These are phyloP conservation scores for Penicillium digitatum DNA, from an alignment of 2,329 filamentous ascomycete species.

Conservation along the genomic window DNA sequence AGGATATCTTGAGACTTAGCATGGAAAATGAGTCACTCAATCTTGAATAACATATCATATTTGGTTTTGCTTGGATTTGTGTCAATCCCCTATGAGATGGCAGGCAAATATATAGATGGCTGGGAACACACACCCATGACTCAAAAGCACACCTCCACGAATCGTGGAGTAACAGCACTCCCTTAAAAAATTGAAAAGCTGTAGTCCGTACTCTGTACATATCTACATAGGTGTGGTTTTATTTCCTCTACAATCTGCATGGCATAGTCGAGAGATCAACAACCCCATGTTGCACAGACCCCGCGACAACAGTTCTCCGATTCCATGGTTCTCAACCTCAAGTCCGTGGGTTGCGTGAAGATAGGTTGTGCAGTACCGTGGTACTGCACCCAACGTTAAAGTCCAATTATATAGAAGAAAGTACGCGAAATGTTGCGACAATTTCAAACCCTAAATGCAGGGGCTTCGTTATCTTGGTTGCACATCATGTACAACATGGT, in stretches of 20 bases:
- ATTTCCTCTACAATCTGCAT: background rate
- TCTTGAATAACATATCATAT: background rate
- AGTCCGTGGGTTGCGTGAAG: background rate
- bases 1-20: background rate
- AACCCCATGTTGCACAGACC: constrained; percentile 12
- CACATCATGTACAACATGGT: background rate
- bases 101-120: background rate
- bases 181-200: background rate
- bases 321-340: background rate
- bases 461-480: background rate
- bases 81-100: background rate
- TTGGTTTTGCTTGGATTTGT: too few species aligned
- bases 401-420: background rate
- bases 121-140: background rate
- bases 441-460: background rate
- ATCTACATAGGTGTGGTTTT: background rate
- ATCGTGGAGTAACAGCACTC: background rate
- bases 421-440: background rate
- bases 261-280: constrained; percentile 7
- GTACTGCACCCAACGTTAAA: background rate
- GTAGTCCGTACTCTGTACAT: background rate
- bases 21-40: background rate
- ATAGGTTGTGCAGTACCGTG: background rate
- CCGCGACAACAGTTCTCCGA: background rate
- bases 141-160: background rate